Base-by-base conservation (phyloP, 495 filamentous ascomycete genomes). In the Aspergillus taichungensis region DNA sequence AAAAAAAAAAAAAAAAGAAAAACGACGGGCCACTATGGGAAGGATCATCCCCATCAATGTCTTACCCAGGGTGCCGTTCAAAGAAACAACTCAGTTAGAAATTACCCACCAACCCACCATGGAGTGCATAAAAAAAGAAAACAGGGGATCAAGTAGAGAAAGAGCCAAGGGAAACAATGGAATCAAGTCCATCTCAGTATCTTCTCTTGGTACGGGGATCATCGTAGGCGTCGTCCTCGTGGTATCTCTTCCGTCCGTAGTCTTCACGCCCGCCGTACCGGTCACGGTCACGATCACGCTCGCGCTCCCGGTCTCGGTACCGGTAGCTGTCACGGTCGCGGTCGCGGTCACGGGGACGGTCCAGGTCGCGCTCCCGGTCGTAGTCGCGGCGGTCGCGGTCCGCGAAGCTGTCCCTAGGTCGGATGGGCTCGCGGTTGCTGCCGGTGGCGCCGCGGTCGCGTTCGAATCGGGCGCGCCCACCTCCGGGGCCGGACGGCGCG, bases 401-500 rank as follows among this genome's bases (percentile, higher is more conserved):
- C 37, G 66, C 61, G 51, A 66, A 71, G 39, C 54, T 50, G 32
- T 75, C 72, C 40, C 73, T 59, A 14, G 72, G 69, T 27, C 72
- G 63, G 47, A 77, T 68, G 45, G 74, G 74, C 51, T 77, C 75
- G 37, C 70, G 60, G 51, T 77, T 78, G 62, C 74, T 76, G 42
- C 74, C 75, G 34, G 69, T 76, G 40, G 57, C 60, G 37, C 68
- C 68, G 57, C 73, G 65, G 54, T 72, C 68, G 49, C 71, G 64
- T 45, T 78, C 70, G 45, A 55, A 64, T 51, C 75, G 70, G 57
- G 63, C 68, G 33, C 75, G 68, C 50, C 74, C 75, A 55, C 78
- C 82, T 45, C 85, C 79, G n/a, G 85, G 86, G 29, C 86, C 86
- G 50, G 84, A 83, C 14, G 86, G 86, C 30, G 86, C 86, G 58